Conservation (phyloP, 1,284 basidiomycete genomes). For the Moniliophthora roreri region DNA sequence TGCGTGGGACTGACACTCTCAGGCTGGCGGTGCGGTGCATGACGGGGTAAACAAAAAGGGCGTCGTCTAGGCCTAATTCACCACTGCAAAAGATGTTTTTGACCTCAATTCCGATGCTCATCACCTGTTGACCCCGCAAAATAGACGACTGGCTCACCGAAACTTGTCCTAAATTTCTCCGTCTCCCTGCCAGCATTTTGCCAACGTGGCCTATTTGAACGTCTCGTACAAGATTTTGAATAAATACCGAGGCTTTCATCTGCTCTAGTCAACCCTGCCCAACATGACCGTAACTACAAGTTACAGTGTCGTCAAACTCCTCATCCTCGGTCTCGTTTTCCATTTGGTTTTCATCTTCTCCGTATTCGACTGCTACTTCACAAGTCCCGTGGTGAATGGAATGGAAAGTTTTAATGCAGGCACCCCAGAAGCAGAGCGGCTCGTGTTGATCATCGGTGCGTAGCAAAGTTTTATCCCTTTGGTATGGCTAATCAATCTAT, state of each 20-base stretch:
- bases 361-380: constrained; percentile 92
- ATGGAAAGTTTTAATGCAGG: constrained; percentile 56
- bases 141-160: background rate
- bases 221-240: background rate
- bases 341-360: constrained; percentile 73
- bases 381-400: constrained; percentile 74
- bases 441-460: constrained; percentile 81
- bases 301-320: constrained; percentile 43
- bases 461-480: constrained; percentile 9
- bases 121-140: too few relatives aligned
- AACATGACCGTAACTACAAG: background rate
- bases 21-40: too few relatives aligned
- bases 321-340: constrained; percentile 70
- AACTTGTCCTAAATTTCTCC: constrained; percentile 5
- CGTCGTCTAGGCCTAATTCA: too few relatives aligned
- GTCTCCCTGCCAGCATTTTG: background rate
- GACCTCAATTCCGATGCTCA: too few relatives aligned
- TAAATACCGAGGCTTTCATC: background rate
- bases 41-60: too few relatives aligned
- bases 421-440: constrained; percentile 60
- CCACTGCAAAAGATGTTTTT: too few relatives aligned
- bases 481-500: constrained; percentile 2
- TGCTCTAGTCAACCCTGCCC: background rate
- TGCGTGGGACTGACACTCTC: too few relatives aligned
- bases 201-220: background rate